Evolutionary conservation across 176 grass and related monocot species (phyloP), one percentile per base, ranked within the genome.

Genomic region (Oryza glaberrima): DNA sequence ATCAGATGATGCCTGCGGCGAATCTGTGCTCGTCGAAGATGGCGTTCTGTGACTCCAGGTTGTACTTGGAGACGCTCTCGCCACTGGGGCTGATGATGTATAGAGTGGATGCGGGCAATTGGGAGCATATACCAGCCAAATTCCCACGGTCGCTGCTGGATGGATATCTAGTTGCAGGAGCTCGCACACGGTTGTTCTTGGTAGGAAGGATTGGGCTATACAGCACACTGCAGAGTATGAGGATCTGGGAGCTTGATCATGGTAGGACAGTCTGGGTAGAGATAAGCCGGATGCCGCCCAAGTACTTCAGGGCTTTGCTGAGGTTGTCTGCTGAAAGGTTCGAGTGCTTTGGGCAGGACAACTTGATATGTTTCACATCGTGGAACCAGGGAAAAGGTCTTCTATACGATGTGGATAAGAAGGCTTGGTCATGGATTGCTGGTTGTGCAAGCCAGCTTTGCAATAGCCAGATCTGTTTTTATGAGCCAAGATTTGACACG

Each of bases 301-400:
- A 89, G 85, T 87, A 95, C 75, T 98, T 98, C 28, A 81, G 96
- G 74, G 93, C 89, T 40, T 86, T 98, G 19, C 52, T 98, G 38
- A 92, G 96, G 85, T 67, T 98, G 82, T 98, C 96, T 1, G 93
- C 96, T 4, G 96, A 98, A 88, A 90, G 96, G 69, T 98, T 98
- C 8, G 96, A 98, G 75, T 98, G 96, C 87, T 98, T 98, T 89
- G 96, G 96, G 64, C 93, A 98, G 86, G 96, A 95, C 48, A 98
- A 98, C 74, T 86, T 95, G 51, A 98, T 98, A 35, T 98, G 89
- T 84, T 98, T 98, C 87, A 98, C 96, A 5, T 95, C 93, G 2
- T 98, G 96, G 96, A 98, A 98, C 83, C 96, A 98, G 83, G 96
- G 96, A 38, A 98, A 92, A 77, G 93, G 96, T 46, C 91, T 98